These are phyloP conservation scores for Paramecium octaurelia DNA, from an alignment of 73 alveolate genomes.

Conservation along the genomic window DNA sequence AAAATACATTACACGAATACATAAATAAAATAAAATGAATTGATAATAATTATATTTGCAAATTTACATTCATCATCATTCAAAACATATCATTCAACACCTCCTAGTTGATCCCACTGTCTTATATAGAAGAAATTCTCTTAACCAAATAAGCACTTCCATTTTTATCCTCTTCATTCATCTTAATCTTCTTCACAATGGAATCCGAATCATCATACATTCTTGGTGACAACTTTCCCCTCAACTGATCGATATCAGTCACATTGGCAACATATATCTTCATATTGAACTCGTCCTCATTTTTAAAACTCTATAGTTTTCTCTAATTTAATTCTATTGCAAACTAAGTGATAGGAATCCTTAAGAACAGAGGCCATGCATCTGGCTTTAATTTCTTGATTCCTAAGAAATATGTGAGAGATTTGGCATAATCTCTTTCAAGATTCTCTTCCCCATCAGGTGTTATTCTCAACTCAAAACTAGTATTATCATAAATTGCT, in stretches of 20 bases:
- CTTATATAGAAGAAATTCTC: not conserved
- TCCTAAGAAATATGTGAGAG: constrained; percentile 15
- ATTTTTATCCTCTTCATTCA: not conserved
- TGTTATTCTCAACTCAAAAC: not conserved
- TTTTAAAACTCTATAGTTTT: not conserved
- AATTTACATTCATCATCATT: not conserved
- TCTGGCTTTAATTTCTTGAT: not conserved
- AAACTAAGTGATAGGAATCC: not conserved
- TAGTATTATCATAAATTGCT: not conserved
- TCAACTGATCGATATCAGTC: not conserved
- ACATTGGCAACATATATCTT: not conserved
- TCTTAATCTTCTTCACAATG: not conserved
- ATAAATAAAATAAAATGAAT: constrained; percentile 57
- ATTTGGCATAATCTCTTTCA: not conserved
- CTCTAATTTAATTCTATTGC: constrained; percentile 15
- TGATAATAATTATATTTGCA: constrained; percentile 76
- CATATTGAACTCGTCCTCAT: not conserved
- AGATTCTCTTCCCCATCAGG: not conserved
- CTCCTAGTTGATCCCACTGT: not conserved
- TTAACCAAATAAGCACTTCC: not conserved
- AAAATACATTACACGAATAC: not conserved
- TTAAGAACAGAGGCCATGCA: constrained; percentile 36
- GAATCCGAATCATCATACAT: not conserved
- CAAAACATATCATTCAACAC: not conserved
- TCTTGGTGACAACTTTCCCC: not conserved